Evolutionary conservation across 2,329 filamentous ascomycete species (phyloP).

Genomic region (Pseudogymnoascus verrucosus): DNA sequence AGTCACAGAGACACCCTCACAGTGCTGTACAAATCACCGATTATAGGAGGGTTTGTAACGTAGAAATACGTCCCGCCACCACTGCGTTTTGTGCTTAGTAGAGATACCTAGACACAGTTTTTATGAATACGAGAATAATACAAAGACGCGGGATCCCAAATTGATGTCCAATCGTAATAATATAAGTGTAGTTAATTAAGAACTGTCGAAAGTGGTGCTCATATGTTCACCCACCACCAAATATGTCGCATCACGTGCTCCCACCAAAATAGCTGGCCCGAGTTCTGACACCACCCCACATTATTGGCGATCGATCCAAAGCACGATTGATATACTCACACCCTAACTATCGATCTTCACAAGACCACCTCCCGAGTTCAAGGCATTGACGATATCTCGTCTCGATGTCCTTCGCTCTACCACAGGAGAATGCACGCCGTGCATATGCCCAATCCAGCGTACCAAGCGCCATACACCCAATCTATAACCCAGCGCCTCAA

Average conservation of each 20-base stretch:
- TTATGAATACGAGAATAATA: conserved; percentile 11
- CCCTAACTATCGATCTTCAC: conserved; percentile 6
- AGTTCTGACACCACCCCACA: conserved; percentile 8
- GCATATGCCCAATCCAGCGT: conserved; percentile 7
- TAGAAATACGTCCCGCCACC: not conserved
- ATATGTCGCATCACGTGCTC: not conserved
- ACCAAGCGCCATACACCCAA: not conserved
- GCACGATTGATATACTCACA: conserved; percentile 9
- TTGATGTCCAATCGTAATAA: not conserved
- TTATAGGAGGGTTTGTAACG: conserved; percentile 3
- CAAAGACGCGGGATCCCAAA: not conserved
- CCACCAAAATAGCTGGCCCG: not conserved
- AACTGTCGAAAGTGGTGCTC: not conserved
- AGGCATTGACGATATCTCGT: conserved; percentile 6
- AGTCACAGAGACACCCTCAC: not conserved
- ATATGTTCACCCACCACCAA: not conserved
- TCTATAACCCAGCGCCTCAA: not conserved
- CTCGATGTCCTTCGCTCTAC: conserved; percentile 9
- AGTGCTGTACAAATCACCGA: not conserved
- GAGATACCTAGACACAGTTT: conserved; percentile 9
- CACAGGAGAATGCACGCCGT: conserved; percentile 10
- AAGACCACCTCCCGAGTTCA: conserved; percentile 2
- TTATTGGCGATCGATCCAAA: conserved; percentile 7
- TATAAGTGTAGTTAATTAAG: not conserved
- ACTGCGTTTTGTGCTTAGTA: not conserved